Base-by-base conservation (phyloP, 352 stramenopile species). In the Phytophthora cryptogea region DNA sequence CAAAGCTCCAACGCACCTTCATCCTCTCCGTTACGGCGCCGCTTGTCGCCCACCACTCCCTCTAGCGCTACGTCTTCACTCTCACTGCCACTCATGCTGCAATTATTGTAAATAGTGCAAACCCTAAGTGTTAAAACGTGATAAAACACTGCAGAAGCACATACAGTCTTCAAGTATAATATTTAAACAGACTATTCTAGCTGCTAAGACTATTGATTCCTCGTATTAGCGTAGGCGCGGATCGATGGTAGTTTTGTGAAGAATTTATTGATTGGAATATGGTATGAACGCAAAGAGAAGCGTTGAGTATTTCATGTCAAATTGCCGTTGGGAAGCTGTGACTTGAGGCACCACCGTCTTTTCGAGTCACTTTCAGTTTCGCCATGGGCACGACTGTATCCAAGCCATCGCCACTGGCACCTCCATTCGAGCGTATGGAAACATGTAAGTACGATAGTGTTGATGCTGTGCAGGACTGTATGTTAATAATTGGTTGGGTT, bases 361-460 rank as follows among this genome's bases (percentile, higher is more conserved):
- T 60, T 52, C 17, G 26, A 23, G n/a, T 13, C 28, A 40, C 39
- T 30, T 40, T 54, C 47, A 20, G 14, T 51, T 46, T 44, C 23
- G 23, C 23, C 32, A 89, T 91, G 81, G 81, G 81, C 52, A 76
- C 76, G 2, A 78, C 68, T 8, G 27, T 62, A 20, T 84, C 75
- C 33, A 74, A 72, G 33, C 54, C 75, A 8, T 66, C 75, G 46
- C 65, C 69, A 2, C 41, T 91, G 39, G 54, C 63, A 27, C 48
- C 73, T 1, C 45, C 76, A 11, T 91, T 91, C 50, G 51, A 83
- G 58, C 79, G 79, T 53, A 76, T 91, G 62, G 45, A 40, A 37
- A 66, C 60, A 40, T 91, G 81, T 89, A 65, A 14, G 74, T 17
- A 20, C 20, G 8, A 11, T 11, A 36, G 31, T 23, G 20, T 2